Percentiles rank a stretch among this genome's conserved stretches.
Conservation (phyloP, 1,139 yeast genomes). For the Blastobotrys malaysiensis region DNA sequence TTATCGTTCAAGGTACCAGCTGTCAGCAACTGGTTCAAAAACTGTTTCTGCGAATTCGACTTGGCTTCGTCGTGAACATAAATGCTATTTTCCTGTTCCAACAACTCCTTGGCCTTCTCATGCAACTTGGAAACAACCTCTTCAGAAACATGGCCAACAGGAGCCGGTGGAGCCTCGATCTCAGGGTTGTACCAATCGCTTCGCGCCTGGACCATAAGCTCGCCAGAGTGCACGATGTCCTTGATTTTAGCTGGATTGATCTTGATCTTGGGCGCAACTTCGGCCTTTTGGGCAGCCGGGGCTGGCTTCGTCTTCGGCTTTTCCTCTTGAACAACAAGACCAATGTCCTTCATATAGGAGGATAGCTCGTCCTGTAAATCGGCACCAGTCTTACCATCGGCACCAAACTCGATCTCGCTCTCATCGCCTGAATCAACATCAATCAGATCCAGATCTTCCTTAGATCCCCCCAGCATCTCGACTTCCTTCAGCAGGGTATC, state of each 20-base stretch:
- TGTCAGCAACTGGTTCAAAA: constrained; percentile 79
- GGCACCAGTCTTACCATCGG: constrained; percentile 15
- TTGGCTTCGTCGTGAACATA: constrained; percentile 70
- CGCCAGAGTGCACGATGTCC: constrained; percentile 33
- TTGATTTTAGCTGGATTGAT: constrained; percentile 5
- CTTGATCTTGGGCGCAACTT: neutral
- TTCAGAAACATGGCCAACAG: constrained; percentile 37
- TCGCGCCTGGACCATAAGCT: constrained; percentile 56
- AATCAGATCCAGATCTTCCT: constrained; percentile 54
- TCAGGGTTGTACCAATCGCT: constrained; percentile 70
- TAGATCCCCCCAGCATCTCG: constrained; percentile 57
- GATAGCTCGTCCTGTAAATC: constrained; percentile 46
- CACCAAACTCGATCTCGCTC: constrained; percentile 40
- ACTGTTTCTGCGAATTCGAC: constrained; percentile 79
- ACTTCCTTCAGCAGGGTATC: constrained; percentile 22
- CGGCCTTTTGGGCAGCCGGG: constrained; percentile 25
- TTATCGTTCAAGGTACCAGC: constrained; percentile 96
- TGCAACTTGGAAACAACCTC: constrained; percentile 51
- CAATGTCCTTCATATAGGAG: constrained; percentile 63
- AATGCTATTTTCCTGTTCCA: constrained; percentile 65
- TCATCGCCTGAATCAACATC: constrained; percentile 44
- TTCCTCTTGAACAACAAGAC: constrained; percentile 34
- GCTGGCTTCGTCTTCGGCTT: constrained; percentile 22
- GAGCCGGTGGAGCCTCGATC: constrained; percentile 37
- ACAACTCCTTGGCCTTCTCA: constrained; percentile 59